A percentile compares a stretch with the other conserved stretches of the same genome.
These are phyloP conservation scores for Primulina eburnea DNA, from an alignment of 257 asterid genomes.

Conservation along the genomic window DNA sequence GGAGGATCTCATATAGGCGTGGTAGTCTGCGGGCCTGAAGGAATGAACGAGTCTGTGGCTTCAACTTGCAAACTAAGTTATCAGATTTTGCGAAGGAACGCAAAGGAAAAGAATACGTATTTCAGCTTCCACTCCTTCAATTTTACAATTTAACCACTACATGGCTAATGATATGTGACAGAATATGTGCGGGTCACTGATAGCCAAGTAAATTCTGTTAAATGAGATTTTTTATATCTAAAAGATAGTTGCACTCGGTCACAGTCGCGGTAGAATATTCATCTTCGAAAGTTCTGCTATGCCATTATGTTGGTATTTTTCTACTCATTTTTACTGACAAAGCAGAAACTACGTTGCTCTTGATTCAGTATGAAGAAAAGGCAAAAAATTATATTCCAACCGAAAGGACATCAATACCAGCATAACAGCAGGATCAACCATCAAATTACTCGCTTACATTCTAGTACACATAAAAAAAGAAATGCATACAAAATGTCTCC, in stretches of 20 bases:
- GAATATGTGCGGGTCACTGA: not conserved
- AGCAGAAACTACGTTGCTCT: not conserved
- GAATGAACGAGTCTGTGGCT: constrained; percentile 66
- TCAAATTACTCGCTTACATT: constrained; percentile 13
- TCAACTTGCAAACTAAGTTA: constrained; percentile 40
- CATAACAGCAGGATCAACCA: constrained; percentile 27
- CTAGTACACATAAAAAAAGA: constrained; percentile 15
- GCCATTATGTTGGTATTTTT: not conserved
- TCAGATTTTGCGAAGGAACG: constrained; percentile 25
- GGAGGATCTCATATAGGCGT: constrained; percentile 63
- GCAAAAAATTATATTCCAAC: constrained; percentile 7
- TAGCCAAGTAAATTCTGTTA: not conserved
- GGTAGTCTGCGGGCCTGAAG: constrained; percentile 76
- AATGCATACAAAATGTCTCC: not conserved
- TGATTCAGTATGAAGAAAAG: constrained; percentile 7
- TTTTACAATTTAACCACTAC: constrained; percentile 40
- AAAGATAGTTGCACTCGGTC: not conserved
- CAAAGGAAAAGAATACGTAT: constrained; percentile 34
- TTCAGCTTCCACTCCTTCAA: constrained; percentile 74
- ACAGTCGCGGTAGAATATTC: not conserved
- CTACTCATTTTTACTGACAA: not conserved
- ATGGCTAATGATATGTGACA: not conserved
- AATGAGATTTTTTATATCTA: too few species aligned
- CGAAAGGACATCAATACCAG: constrained; percentile 2
- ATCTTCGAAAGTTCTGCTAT: not conserved